Percentiles rank a stretch among this genome's conserved stretches.
These are phyloP conservation scores for Alternaria sp. DNA, from an alignment of 2,329 filamentous ascomycete species.

Conservation along the genomic window DNA sequence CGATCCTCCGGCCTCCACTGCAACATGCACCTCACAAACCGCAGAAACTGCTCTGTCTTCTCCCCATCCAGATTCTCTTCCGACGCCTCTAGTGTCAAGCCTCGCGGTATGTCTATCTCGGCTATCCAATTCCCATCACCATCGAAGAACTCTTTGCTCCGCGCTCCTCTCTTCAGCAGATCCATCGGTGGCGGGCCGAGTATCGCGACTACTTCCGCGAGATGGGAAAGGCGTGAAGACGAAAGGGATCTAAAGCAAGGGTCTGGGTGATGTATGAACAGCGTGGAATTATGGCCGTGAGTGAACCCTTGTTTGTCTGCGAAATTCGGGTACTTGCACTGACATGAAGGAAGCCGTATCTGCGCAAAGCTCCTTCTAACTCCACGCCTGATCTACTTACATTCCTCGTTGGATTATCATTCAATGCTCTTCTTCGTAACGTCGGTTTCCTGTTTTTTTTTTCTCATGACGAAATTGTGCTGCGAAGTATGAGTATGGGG, in stretches of 20 bases:
- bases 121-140: conserved; percentile 27
- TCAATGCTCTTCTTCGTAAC: background rate
- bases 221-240: conserved; percentile 17
- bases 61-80: conserved; percentile 30
- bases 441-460: background rate
- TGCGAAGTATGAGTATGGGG: no score
- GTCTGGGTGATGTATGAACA: background rate
- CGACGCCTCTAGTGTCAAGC: conserved; percentile 11
- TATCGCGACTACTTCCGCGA: conserved; percentile 35
- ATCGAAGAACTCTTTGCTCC: conserved; percentile 24
- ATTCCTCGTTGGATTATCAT: background rate
- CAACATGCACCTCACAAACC: conserved; percentile 45
- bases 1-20: conserved; percentile 47
- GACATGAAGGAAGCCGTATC: background rate
- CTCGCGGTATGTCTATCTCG: conserved; percentile 10
- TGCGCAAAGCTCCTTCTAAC: background rate
- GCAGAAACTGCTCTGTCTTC: conserved; percentile 36
- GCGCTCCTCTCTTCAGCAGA: conserved; percentile 15
- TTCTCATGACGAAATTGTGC: background rate
- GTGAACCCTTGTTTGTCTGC: background rate
- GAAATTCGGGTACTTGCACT: background rate
- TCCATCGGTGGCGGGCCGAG: conserved; percentile 26
- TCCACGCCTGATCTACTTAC: background rate
- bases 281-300: background rate
- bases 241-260: background rate